Percentiles rank a stretch among this genome's conserved stretches.
Evolutionary conservation across 2,329 filamentous ascomycete species (phyloP).

Genomic region (Cladosporium halotolerans): DNA sequence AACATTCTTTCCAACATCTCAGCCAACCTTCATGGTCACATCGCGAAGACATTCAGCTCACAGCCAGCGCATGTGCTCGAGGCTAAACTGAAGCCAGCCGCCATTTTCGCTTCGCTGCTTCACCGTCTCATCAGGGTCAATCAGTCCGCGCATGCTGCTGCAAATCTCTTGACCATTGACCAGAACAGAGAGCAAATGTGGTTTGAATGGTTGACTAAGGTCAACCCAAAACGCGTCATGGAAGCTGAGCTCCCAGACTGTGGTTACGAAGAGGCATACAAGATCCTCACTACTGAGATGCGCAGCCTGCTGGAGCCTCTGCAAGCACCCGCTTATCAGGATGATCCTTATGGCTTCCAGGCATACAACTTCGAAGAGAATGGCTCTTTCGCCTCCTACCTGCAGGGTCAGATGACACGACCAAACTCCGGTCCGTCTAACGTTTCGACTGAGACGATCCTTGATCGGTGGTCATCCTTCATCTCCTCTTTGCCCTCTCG

Average conservation of each 20-base stretch:
- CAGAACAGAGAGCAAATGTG: slow-evolving; percentile 95
- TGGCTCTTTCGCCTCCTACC: slow-evolving; percentile 35
- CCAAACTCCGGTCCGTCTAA: slow-evolving; percentile 27
- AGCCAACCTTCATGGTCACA: slow-evolving; percentile 70
- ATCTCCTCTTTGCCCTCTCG: slow-evolving; percentile 60
- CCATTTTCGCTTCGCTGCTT: slow-evolving; percentile 78
- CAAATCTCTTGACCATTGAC: slow-evolving; percentile 83
- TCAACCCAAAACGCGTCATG: slow-evolving; percentile 52
- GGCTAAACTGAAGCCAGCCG: slow-evolving; percentile 81
- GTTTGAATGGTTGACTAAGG: slow-evolving; percentile 70
- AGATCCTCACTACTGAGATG: slow-evolving; percentile 55
- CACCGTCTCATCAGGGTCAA: slow-evolving; percentile 88
- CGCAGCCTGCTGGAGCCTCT: slow-evolving; percentile 64
- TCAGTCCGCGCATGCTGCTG: slow-evolving; percentile 84
- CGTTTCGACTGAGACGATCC: slow-evolving; percentile 52
- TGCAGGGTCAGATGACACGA: slow-evolving; percentile 26
- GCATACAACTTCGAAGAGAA: slow-evolving; percentile 37
- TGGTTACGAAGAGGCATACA: slow-evolving; percentile 51
- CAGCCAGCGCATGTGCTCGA: slow-evolving; percentile 79
- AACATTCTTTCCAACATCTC: slow-evolving; percentile 85
- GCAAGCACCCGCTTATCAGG: slow-evolving; percentile 36
- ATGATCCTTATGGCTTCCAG: slow-evolving; percentile 35
- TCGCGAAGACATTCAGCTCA: slow-evolving; percentile 75
- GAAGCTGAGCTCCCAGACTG: slow-evolving; percentile 51
- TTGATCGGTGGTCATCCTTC: slow-evolving; percentile 74